A percentile compares a stretch with the other conserved stretches of the same genome.
phyloP scores from a whole-genome alignment of 2,329 filamentous ascomycete genomes.

The Cladosporium sp. region DNA sequence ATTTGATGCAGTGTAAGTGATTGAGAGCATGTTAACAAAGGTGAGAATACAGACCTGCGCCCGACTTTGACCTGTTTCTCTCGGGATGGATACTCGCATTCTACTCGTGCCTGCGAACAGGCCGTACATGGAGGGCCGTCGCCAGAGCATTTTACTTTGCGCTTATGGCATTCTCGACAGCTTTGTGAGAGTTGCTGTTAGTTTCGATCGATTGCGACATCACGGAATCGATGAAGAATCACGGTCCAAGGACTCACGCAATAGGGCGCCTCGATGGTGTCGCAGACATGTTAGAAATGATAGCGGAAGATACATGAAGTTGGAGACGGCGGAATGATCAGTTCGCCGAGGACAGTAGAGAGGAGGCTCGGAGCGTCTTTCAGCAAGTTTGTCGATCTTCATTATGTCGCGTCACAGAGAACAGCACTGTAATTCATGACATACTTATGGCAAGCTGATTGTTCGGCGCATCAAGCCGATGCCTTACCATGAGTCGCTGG shows the following conservation, averaged over 20 bases:
- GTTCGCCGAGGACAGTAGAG: background rate
- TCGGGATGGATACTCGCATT: conserved; percentile 27
- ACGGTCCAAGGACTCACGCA: conserved; percentile 13
- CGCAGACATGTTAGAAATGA: background rate
- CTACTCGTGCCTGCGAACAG: conserved; percentile 22
- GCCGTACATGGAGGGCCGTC: conserved; percentile 28
- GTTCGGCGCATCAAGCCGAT: background rate
- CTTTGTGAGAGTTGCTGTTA: conserved; percentile 9
- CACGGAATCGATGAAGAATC: background rate
- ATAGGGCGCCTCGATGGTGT: conserved; percentile 17
- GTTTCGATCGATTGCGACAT: too few species aligned
- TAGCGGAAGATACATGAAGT: background rate
- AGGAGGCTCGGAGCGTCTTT: too few species aligned
- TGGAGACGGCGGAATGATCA: conserved; percentile 1
- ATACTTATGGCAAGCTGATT: too few species aligned
- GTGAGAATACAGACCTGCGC: conserved; percentile 14
- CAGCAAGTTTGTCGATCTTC: too few species aligned
- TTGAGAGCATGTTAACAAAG: too few species aligned
- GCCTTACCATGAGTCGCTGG: too few species aligned
- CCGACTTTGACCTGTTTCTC: conserved; percentile 30
- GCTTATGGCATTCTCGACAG: conserved; percentile 26
- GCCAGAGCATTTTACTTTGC: conserved; percentile 34
- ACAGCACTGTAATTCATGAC: too few species aligned
- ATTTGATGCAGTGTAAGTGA: too few species aligned
- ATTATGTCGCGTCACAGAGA: too few species aligned